A percentile compares a stretch with the other conserved stretches of the same genome.
phyloP scores from a whole-genome alignment of 805 yeast species.

The Myxozyma geophila region DNA sequence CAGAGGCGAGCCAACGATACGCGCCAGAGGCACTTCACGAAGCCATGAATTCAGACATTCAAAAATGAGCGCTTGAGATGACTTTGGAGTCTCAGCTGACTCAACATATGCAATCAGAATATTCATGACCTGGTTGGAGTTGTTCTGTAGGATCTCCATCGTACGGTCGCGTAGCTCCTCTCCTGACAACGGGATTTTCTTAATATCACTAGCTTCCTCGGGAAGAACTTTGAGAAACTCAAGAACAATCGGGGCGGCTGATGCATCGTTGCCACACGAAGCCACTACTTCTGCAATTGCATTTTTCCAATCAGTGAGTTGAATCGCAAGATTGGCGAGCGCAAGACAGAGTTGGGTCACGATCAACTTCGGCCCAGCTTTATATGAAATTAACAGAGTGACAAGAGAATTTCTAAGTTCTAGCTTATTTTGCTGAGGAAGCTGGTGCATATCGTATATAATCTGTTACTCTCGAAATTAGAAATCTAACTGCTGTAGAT shows the following conservation, averaged over 20 bases:
- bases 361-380: conserved; percentile 59
- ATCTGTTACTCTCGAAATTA: conserved; percentile 47
- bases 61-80: conserved; percentile 55
- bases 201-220: conserved; percentile 82
- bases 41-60: conserved; percentile 91
- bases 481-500: background rate
- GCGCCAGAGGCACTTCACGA: conserved; percentile 75
- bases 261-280: conserved; percentile 49
- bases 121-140: conserved; percentile 68
- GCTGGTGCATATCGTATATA: conserved; percentile 80
- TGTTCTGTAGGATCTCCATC: conserved; percentile 62
- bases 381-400: conserved; percentile 57
- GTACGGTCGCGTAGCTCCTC: conserved; percentile 75
- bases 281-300: conserved; percentile 71
- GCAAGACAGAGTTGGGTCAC: conserved; percentile 83
- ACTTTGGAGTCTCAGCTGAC: conserved; percentile 44
- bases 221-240: conserved; percentile 88
- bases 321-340: conserved; percentile 79
- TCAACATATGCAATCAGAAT: conserved; percentile 61
- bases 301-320: conserved; percentile 70
- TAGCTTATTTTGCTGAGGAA: conserved; percentile 61
- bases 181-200: conserved; percentile 76
- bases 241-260: conserved; percentile 56
- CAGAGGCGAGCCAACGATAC: conserved; percentile 67
- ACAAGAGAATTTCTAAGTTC: conserved; percentile 73